Conservation (phyloP, 169 alveolate species). For the Eimeria acervulina region DNA sequence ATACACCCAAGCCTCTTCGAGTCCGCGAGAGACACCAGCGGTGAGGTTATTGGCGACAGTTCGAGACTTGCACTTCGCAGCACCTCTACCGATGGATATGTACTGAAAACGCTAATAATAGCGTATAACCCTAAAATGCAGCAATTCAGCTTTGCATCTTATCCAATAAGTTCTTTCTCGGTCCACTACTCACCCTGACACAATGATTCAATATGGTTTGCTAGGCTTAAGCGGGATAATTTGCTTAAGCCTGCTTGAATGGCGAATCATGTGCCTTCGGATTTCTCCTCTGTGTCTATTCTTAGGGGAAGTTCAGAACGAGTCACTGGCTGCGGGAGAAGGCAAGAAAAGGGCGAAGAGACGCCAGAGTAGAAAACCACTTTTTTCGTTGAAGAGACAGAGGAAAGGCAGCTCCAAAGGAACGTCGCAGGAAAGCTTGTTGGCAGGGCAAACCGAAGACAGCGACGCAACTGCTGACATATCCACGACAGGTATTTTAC, state of each 20-base stretch:
- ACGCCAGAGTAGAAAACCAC: background rate
- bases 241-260: background rate
- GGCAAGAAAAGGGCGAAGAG: background rate
- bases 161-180: background rate
- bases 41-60: background rate
- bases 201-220: background rate
- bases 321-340: background rate
- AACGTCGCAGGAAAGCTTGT: background rate
- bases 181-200: background rate
- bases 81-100: background rate
- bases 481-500: background rate
- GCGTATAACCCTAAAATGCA: background rate
- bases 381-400: background rate
- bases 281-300: background rate
- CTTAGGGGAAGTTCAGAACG: background rate
- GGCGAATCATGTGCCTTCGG: background rate
- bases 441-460: background rate
- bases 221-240: background rate
- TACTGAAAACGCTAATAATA: background rate
- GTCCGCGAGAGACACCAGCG: conserved; percentile 8
- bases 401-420: background rate
- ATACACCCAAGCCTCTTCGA: conserved; percentile 60
- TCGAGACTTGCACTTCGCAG: background rate
- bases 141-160: background rate
- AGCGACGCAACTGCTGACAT: background rate